Percentiles rank a stretch among this genome's conserved stretches.
Conservation (phyloP, 23 red algal species). For the Gracilaria caudata region DNA sequence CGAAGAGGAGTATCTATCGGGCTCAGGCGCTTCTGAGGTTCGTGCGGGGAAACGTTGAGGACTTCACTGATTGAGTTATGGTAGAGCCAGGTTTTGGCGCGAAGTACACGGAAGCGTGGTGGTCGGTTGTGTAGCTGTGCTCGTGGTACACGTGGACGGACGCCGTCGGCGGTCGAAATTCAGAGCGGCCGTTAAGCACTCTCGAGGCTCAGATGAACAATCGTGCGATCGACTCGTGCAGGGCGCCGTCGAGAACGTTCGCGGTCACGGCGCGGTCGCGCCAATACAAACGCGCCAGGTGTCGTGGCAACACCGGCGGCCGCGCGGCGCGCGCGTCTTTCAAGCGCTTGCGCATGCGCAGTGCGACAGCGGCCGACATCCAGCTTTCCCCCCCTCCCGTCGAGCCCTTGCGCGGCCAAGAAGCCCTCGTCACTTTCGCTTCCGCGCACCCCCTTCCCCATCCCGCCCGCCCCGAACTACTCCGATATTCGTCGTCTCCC, state of each 20-base stretch:
- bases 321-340: background rate
- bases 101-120: background rate
- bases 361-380: background rate
- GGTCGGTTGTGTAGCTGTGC: background rate
- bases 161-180: background rate
- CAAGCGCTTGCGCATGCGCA: background rate
- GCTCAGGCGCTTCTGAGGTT: too few species aligned
- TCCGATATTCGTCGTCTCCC: background rate
- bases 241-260: conserved; percentile 20
- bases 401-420: conserved; percentile 5
- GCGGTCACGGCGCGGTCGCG: background rate
- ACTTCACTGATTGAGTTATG: too few species aligned
- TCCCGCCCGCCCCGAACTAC: background rate
- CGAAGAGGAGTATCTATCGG: too few species aligned
- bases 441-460: background rate
- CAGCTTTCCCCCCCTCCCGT: conserved; percentile 2
- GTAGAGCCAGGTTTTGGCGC: conserved; percentile 1
- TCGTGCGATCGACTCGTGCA: background rate
- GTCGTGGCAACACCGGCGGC: conserved; percentile 4
- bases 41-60: background rate
- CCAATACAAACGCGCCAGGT: background rate
- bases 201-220: too few species aligned
- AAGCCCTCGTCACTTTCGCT: background rate
- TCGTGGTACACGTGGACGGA: background rate
- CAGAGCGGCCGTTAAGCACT: background rate